Evolutionary conservation across 805 yeast species (phyloP).

Genomic region (Starmerella apicola): DNA sequence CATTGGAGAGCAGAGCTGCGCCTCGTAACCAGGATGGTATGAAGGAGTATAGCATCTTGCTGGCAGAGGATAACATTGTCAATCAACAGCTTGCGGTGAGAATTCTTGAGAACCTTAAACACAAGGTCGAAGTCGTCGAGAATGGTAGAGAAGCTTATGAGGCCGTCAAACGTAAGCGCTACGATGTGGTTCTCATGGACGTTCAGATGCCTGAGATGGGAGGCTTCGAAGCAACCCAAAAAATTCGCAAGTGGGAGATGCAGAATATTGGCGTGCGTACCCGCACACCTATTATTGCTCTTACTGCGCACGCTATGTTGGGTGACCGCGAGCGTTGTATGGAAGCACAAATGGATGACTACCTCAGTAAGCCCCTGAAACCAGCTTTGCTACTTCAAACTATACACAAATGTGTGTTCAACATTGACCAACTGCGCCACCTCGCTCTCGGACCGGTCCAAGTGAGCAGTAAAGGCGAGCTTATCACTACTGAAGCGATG

Average conservation of each 20-base stretch:
- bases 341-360: constrained; percentile 87
- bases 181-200: constrained; percentile 81
- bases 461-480: constrained; percentile 14
- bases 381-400: constrained; percentile 76
- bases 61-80: constrained; percentile 80
- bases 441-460: constrained; percentile 28
- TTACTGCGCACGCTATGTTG: constrained; percentile 89
- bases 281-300: constrained; percentile 77
- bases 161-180: constrained; percentile 52
- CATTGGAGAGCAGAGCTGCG: constrained; percentile 68
- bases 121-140: constrained; percentile 70
- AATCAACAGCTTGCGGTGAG: constrained; percentile 80
- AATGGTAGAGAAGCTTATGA: constrained; percentile 76
- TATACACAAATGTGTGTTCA: constrained; percentile 66
- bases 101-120: constrained; percentile 76
- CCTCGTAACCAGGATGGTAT: constrained; percentile 72
- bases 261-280: constrained; percentile 60
- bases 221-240: constrained; percentile 82
- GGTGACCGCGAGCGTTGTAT: constrained; percentile 81
- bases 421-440: constrained; percentile 29
- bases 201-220: constrained; percentile 96
- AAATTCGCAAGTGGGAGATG: constrained; percentile 79
- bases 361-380: constrained; percentile 75
- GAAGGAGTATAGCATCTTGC: constrained; percentile 54
- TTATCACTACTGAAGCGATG: constrained; percentile 16